These are phyloP conservation scores for Blastobotrys chiropterorum DNA, from an alignment of 805 yeast genomes.

Conservation along the genomic window DNA sequence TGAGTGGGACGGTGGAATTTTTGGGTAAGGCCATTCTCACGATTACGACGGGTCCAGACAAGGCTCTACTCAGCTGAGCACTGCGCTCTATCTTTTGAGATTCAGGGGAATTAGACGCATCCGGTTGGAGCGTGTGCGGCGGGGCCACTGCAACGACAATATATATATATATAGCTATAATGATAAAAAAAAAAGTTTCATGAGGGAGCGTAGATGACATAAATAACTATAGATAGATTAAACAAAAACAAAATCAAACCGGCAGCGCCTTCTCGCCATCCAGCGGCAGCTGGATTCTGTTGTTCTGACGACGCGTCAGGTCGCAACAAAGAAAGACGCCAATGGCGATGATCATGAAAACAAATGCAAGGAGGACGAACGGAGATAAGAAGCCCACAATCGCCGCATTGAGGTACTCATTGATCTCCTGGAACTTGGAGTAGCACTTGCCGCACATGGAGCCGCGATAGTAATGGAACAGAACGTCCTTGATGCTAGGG, in stretches of 20 bases:
- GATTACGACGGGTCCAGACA: not conserved
- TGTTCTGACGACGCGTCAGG: not conserved
- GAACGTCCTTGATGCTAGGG: constrained; percentile 15
- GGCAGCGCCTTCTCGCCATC: not conserved
- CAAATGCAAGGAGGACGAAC: constrained; percentile 17
- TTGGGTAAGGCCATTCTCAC: not conserved
- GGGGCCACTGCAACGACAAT: not conserved
- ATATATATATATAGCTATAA: not conserved
- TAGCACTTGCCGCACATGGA: constrained; percentile 9
- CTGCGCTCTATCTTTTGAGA: too few relatives aligned
- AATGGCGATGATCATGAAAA: constrained; percentile 13
- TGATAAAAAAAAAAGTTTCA: not conserved
- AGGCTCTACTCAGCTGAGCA: too few relatives aligned
- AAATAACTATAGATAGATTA: not conserved
- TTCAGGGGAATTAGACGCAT: too few relatives aligned
- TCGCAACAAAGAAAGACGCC: constrained; percentile 11
- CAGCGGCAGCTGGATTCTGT: not conserved
- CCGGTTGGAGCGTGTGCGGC: not conserved
- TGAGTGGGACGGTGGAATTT: not conserved
- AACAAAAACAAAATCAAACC: not conserved
- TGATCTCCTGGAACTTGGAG: constrained; percentile 11
- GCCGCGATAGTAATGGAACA: constrained; percentile 26
- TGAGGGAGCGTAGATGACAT: not conserved
- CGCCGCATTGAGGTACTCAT: constrained; percentile 14
- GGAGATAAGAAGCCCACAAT: constrained; percentile 21